Evolutionary conservation across 2,329 filamentous ascomycete genomes (phyloP), one percentile per base, ranked within the genome.

Genomic region (Penicillium verrucosum): DNA sequence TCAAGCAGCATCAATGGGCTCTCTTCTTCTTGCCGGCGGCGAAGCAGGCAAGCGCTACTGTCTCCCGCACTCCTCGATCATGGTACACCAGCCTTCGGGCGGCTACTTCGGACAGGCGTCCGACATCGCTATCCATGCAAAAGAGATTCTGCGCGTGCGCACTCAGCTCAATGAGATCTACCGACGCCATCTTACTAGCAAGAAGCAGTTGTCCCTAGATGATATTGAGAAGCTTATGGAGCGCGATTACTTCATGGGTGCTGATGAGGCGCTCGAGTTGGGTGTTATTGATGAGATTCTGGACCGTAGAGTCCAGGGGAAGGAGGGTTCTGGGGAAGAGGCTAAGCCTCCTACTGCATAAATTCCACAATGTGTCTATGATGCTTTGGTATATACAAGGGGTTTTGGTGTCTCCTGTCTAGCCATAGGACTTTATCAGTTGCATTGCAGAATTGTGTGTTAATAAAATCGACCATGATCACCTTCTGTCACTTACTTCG

Each of bases 221-320:
- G 89, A 95, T 69, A 89, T 99, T 69, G 93, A 94, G 75, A 90
- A 88, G 72, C 83, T 97, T 73, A 97, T 99, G 93, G 94, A 99
- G 79, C 81, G 94, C 56, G 94, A 99, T 74, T 94, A 94, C 70
- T 97, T 97, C 67, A 83, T 99, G 82, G 89, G 88, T 54, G 92
- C 92, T 0, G 80, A 90, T 44, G 92, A 99, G 78, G 94, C 94
- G 9, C 80, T 91, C 67, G 90, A 95, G 49, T 83, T 95, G 75
- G 94, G 94, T 0, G 90, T 99, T 65, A 86, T 99, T 60, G 94
- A 99, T 73, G 87, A 93, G 77, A 92, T 99, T 59, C 71, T 99
- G 65, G 82, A 77, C 58, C 69, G 73, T 41, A 71, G 75, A 60
- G 60, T 72, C 8, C 72, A 73, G 10, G 49, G 38, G 53, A 60